A percentile compares a stretch with the other conserved stretches of the same genome.
Evolutionary conservation across 108 stramenopile species (phyloP).

Genomic region (Craspedostauros australis): DNA sequence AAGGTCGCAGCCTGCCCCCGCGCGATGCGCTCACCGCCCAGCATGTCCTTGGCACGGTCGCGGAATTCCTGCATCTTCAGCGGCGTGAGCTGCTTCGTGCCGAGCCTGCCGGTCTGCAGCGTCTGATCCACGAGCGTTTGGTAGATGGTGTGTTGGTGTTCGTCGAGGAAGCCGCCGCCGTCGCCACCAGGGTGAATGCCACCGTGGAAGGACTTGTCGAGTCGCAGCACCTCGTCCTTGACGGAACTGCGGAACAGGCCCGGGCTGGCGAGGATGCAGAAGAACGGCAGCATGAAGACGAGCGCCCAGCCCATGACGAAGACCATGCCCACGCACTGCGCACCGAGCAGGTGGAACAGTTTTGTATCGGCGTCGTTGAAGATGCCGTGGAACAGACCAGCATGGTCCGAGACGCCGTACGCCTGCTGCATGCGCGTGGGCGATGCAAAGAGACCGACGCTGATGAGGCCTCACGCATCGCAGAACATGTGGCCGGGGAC

Average conservation of each 20-base stretch:
- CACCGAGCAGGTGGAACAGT: conserved; percentile 46
- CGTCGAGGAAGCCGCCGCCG: too few relatives aligned
- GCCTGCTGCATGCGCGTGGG: conserved; percentile 24
- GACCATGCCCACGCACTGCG: conserved; percentile 59
- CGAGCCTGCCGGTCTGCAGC: too few relatives aligned
- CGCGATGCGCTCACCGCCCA: too few relatives aligned
- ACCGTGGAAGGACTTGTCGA: conserved; percentile 58
- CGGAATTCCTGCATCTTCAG: too few relatives aligned
- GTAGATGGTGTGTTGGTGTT: too few relatives aligned
- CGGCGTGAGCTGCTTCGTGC: too few relatives aligned
- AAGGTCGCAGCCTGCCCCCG: too few relatives aligned
- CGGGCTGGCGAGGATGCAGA: conserved; percentile 33
- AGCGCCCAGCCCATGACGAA: conserved; percentile 71
- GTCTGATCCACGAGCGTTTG: too few relatives aligned
- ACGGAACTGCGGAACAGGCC: conserved; percentile 54
- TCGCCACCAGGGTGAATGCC: too few relatives aligned
- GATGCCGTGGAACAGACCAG: conserved; percentile 62
- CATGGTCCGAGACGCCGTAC: conserved; percentile 29
- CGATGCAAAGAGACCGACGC: conserved; percentile 70
- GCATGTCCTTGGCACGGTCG: too few relatives aligned
- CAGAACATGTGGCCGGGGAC: conserved; percentile 81
- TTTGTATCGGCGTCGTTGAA: conserved; percentile 32
- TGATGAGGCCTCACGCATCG: conserved; percentile 87
- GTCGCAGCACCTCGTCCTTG: conserved; percentile 55
- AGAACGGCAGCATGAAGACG: conserved; percentile 62